Evolutionary conservation across 2,329 filamentous ascomycete genomes (phyloP).

Genomic region (Monosporascus sp.): DNA sequence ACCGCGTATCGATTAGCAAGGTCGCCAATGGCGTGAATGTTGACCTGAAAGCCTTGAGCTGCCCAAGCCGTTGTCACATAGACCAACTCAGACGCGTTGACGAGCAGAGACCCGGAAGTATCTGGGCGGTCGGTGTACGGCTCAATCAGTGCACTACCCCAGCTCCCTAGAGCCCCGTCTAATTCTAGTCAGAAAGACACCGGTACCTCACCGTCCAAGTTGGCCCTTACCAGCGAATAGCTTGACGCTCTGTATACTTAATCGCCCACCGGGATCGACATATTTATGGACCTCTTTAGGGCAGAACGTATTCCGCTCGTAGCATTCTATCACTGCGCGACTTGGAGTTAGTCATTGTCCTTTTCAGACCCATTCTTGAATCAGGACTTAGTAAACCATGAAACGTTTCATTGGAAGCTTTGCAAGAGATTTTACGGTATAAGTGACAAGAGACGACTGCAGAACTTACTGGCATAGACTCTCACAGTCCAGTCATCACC

Average conservation of each 20-base stretch:
- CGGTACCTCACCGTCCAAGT: background rate
- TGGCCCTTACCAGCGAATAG: conserved; percentile 56
- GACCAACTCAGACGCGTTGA: conserved; percentile 55
- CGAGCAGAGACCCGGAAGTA: conserved; percentile 58
- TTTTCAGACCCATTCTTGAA: background rate
- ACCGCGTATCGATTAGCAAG: conserved; percentile 60
- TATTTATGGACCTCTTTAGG: conserved; percentile 42
- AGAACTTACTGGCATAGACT: conserved; percentile 49
- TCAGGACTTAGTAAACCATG: too few relatives aligned
- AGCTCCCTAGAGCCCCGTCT: conserved; percentile 66
- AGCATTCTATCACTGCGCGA: conserved; percentile 52
- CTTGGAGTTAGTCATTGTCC: background rate
- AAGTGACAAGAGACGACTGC: background rate
- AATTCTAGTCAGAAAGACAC: conserved; percentile 14
- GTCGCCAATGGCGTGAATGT: conserved; percentile 69
- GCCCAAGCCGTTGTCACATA: conserved; percentile 54
- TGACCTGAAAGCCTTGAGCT: conserved; percentile 58
- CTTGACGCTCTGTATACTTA: conserved; percentile 60
- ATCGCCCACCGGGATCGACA: conserved; percentile 38
- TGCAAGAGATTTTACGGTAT: background rate
- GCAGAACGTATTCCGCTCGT: conserved; percentile 59
- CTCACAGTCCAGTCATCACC: conserved; percentile 53
- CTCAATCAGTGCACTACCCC: conserved; percentile 67
- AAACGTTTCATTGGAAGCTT: background rate
- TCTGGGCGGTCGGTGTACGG: conserved; percentile 60